A percentile compares a stretch with the other conserved stretches of the same genome.
Evolutionary conservation across 305 asterid genomes (phyloP).

Genomic region (Lippia alba): DNA sequence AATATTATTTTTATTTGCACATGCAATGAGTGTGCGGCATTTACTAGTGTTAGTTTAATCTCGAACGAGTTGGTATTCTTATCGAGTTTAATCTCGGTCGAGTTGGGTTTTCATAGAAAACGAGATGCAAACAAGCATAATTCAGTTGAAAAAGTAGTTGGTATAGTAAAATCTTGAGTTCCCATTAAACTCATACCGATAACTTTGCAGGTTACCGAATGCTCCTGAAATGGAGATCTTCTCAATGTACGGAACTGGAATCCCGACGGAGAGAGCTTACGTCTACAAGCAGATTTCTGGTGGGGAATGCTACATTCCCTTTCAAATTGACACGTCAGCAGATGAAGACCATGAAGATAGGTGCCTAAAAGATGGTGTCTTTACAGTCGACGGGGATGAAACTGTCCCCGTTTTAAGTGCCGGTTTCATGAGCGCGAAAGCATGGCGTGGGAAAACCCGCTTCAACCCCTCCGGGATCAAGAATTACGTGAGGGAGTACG

Average conservation of each 20-base stretch:
- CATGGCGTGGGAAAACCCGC: conserved; percentile 88
- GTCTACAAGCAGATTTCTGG: conserved; percentile 64
- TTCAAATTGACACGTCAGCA: conserved; percentile 79
- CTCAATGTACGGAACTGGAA: conserved; percentile 84
- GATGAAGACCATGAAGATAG: conserved; percentile 46
- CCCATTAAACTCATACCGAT: background rate
- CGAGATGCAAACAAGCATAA: no score
- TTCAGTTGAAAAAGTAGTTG: background rate
- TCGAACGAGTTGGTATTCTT: no score
- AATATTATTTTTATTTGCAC: no score
- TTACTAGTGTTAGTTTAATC: no score
- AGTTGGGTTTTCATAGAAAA: no score
- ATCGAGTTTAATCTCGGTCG: no score
- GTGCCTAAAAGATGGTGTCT: conserved; percentile 74
- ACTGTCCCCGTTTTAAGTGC: conserved; percentile 83
- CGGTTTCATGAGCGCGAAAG: conserved; percentile 86
- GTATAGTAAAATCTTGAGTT: background rate
- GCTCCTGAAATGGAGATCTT: conserved; percentile 91
- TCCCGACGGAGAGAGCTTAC: conserved; percentile 86
- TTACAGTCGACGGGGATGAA: conserved; percentile 78
- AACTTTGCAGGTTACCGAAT: conserved; percentile 67
- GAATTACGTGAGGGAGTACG: conserved; percentile 67
- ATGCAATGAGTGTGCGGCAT: no score
- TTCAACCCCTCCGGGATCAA: conserved; percentile 79
- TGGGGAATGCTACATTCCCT: conserved; percentile 80